phyloP scores from a whole-genome alignment of 345 rosid species.

The Microthlaspi erraticum region DNA sequence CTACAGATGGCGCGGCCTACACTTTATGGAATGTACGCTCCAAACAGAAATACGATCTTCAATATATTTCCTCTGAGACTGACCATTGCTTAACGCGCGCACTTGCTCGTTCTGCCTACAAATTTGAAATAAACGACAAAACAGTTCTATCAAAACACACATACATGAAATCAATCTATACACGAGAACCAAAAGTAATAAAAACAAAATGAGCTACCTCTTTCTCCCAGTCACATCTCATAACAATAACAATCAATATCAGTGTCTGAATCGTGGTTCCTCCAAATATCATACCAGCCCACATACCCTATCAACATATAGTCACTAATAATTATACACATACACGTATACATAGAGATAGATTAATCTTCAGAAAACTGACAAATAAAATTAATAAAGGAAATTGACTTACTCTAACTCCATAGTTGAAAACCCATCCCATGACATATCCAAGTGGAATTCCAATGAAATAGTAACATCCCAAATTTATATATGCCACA shows the following conservation, averaged over 20 bases:
- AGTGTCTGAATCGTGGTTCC: constrained; percentile 64
- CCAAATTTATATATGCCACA: constrained; percentile 68
- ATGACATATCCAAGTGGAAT: constrained; percentile 67
- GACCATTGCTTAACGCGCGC: not conserved
- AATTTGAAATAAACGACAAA: not conserved
- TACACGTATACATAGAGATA: not conserved
- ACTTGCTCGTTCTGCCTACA: constrained; percentile 28
- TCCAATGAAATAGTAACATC: constrained; percentile 67
- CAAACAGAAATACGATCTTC: not conserved
- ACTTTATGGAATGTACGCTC: not conserved
- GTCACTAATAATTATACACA: not conserved
- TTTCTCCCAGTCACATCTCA: constrained; percentile 56
- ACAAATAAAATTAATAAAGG: not conserved
- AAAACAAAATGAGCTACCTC: constrained; percentile 47
- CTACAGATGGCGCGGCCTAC: not conserved
- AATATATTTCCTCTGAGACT: not conserved
- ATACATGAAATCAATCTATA: not conserved
- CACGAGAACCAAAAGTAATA: not conserved
- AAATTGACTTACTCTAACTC: constrained; percentile 35
- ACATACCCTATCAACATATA: constrained; percentile 54
- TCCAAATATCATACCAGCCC: constrained; percentile 80
- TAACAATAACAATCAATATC: constrained; percentile 51
- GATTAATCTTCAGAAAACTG: not conserved
- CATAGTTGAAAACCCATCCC: constrained; percentile 59
- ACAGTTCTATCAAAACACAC: not conserved